A percentile compares a stretch with the other conserved stretches of the same genome.
phyloP scores from a whole-genome alignment of 1,284 basidiomycete species.

The Microstroma glucosiphilum region DNA sequence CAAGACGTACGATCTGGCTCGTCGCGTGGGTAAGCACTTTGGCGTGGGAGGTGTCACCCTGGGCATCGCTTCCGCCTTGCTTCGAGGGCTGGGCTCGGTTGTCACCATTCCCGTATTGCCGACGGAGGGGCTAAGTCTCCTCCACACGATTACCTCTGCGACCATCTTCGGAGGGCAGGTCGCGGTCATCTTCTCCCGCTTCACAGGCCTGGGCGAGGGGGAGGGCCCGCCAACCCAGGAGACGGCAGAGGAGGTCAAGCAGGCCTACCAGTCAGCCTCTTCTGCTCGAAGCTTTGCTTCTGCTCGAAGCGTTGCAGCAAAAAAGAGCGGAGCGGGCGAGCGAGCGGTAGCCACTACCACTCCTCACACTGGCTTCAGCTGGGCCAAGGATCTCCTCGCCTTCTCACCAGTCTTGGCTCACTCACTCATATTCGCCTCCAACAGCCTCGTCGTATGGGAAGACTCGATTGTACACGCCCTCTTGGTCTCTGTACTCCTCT shows the following conservation, averaged over 20 bases:
- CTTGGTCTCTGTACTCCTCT: constrained; percentile 18
- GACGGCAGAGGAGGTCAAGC: not conserved
- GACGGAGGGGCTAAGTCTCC: not conserved
- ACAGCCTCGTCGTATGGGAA: constrained; percentile 95
- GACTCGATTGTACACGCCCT: constrained; percentile 67
- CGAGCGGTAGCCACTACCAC: not conserved
- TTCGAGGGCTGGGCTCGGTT: not conserved
- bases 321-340: not conserved
- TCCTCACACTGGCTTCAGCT: not conserved
- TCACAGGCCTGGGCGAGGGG: not conserved
- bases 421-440: constrained; percentile 52
- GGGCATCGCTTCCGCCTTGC: not conserved
- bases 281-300: not conserved
- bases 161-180: not conserved
- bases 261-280: not conserved
- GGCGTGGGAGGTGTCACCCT: not conserved
- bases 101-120: not conserved
- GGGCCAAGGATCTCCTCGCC: not conserved
- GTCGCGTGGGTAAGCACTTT: not conserved
- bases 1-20: not conserved
- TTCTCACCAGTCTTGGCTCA: constrained; percentile 18
- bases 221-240: not conserved
- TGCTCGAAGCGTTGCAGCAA: not conserved
- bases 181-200: not conserved
- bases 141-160: not conserved